Evolutionary conservation across 192 early-diverging fungal genomes (phyloP).

Genomic region (Podila horticola): DNA sequence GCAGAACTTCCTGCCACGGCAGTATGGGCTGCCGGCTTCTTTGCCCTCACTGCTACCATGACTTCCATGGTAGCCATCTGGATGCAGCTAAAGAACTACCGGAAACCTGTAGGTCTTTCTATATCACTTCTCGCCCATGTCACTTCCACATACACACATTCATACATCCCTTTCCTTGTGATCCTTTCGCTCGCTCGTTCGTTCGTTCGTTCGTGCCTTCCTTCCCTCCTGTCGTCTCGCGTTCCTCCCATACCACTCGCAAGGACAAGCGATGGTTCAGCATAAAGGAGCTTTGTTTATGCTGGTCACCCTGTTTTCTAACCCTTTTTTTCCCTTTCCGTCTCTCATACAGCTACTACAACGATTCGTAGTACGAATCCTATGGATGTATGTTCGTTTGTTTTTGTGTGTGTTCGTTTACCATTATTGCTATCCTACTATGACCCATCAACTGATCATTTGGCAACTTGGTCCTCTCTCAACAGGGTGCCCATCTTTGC

Average conservation of each 20-base stretch:
- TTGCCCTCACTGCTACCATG: conserved; percentile 54
- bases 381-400: conserved; percentile 21
- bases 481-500: conserved; percentile 89
- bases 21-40: conserved; percentile 57
- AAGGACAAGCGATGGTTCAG: no score
- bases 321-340: background rate
- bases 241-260: no score
- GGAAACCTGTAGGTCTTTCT: conserved; percentile 62
- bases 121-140: background rate
- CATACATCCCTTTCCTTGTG: no score
- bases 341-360: conserved; percentile 9
- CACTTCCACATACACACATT: no score
- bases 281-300: no score
- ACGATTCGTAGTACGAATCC: conserved; percentile 25
- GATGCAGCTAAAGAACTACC: conserved; percentile 68
- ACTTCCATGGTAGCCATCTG: conserved; percentile 50
- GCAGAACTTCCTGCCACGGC: conserved; percentile 53
- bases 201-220: background rate
- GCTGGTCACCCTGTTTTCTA: background rate
- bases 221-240: no score
- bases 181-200: conserved; percentile 49
- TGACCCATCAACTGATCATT: no score
- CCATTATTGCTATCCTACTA: no score
- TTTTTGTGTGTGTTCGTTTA: background rate
- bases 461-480: no score